A percentile compares a stretch with the other conserved stretches of the same genome.
These are phyloP conservation scores for Pleurotus eryngii DNA, from an alignment of 768 basidiomycete genomes.

Conservation along the genomic window DNA sequence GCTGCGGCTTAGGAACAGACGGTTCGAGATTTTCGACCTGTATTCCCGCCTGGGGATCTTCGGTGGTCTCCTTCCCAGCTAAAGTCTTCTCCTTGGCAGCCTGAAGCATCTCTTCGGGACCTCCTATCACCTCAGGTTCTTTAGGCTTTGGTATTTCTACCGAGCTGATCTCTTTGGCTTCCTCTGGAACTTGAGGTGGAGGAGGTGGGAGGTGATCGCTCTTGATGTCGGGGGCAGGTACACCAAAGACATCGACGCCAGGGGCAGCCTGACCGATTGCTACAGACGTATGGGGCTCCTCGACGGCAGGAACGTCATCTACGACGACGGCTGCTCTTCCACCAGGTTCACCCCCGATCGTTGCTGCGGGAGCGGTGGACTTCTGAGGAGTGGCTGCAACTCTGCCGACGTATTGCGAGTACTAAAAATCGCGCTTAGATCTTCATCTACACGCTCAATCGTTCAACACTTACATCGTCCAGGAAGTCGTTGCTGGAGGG, in stretches of 20 bases:
- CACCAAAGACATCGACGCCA: constrained; percentile 68
- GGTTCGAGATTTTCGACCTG: constrained; percentile 1
- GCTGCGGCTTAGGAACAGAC: not conserved
- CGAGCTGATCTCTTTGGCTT: constrained; percentile 35
- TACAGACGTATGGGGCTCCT: constrained; percentile 30
- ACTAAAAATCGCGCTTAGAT: constrained; percentile 33
- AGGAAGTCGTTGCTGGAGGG: constrained; percentile 59
- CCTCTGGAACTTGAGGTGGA: constrained; percentile 17
- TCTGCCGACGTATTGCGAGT: constrained; percentile 47
- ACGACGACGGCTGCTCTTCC: constrained; percentile 56
- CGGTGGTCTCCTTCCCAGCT: not conserved
- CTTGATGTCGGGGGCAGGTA: constrained; percentile 43
- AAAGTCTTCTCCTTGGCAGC: constrained; percentile 3
- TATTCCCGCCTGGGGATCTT: not conserved
- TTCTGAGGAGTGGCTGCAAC: constrained; percentile 36
- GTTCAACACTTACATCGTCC: constrained; percentile 48
- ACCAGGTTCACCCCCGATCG: constrained; percentile 49
- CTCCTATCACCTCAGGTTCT: not conserved
- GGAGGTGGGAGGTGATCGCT: constrained; percentile 30
- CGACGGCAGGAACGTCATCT: constrained; percentile 31
- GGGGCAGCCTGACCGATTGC: constrained; percentile 62
- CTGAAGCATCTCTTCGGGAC: constrained; percentile 3
- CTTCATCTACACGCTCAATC: not conserved
- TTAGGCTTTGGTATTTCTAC: constrained; percentile 14
- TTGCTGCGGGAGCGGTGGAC: constrained; percentile 35